These are phyloP conservation scores for Thermothielavioides terrestris DNA, from an alignment of 495 filamentous ascomycete genomes.

Conservation along the genomic window DNA sequence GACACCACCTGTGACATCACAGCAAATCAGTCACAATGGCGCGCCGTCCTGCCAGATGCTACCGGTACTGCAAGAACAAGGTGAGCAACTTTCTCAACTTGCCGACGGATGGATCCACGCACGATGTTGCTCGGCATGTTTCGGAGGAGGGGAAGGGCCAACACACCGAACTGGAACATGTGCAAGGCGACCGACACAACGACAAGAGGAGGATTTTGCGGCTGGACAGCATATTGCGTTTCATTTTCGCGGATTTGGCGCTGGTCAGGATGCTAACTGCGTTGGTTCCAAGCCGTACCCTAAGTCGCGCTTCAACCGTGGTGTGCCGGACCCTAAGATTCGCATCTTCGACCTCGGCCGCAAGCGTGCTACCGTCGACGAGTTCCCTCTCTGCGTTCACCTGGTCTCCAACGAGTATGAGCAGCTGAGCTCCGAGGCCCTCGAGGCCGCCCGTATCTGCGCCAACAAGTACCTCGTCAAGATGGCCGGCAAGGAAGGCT, in stretches of 20 bases:
- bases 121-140: constrained; percentile 1
- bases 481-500: constrained; percentile 93
- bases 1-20: constrained; percentile 38
- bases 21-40: constrained; percentile 78
- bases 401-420: constrained; percentile 99
- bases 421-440: constrained; percentile 96
- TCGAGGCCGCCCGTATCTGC: constrained; percentile 98
- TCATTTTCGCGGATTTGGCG: neutral
- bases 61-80: constrained; percentile 99
- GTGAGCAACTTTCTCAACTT: constrained; percentile 44
- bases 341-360: constrained; percentile 99
- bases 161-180: neutral
- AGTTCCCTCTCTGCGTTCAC: constrained; percentile 97
- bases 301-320: constrained; percentile 99
- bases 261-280: constrained; percentile 20
- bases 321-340: constrained; percentile 99
- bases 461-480: constrained; percentile 99
- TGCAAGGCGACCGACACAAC: no score
- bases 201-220: constrained; percentile 5
- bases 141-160: neutral
- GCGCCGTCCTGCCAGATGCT: constrained; percentile 95
- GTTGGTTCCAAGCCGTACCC: constrained; percentile 70
- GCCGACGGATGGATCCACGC: neutral
- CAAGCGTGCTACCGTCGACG: constrained; percentile 95
- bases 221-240: no score